A percentile compares a stretch with the other conserved stretches of the same genome.
Conservation (phyloP, 176 grass and related monocot species). For the Bonia amplexicaulis region DNA sequence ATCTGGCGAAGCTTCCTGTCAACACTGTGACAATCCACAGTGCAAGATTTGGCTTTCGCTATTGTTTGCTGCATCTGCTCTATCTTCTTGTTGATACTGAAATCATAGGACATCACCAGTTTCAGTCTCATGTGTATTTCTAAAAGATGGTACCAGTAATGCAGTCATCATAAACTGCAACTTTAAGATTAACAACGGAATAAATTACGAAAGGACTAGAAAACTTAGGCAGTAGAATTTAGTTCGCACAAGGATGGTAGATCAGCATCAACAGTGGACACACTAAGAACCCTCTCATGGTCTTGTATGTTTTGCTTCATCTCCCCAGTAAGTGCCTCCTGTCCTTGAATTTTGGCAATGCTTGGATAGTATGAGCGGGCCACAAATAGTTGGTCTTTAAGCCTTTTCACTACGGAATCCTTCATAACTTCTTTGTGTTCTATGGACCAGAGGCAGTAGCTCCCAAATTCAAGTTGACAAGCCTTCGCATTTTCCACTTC, state of each 20-base stretch:
- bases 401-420: constrained; percentile 52
- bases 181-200: constrained; percentile 16
- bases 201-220: not conserved
- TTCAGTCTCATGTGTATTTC: not conserved
- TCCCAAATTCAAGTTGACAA: constrained; percentile 89
- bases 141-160: not conserved
- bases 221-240: not conserved
- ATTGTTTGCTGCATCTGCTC: constrained; percentile 67
- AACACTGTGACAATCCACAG: constrained; percentile 77
- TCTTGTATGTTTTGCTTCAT: constrained; percentile 77
- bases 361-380: constrained; percentile 71
- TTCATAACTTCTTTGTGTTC: constrained; percentile 78
- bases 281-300: constrained; percentile 69
- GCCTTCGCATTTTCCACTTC: constrained; percentile 42
- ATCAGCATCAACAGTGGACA: constrained; percentile 73
- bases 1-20: constrained; percentile 85
- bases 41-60: constrained; percentile 52
- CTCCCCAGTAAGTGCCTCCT: constrained; percentile 48
- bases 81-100: constrained; percentile 69
- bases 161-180: not conserved
- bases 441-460: constrained; percentile 90
- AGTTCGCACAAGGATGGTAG: constrained; percentile 72
- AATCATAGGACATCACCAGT: constrained; percentile 16
- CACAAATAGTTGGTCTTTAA: constrained; percentile 80
- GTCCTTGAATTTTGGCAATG: constrained; percentile 62